Evolutionary conservation across 2,329 filamentous ascomycete species (phyloP).

Genomic region (Trichoderma afroharzianum): DNA sequence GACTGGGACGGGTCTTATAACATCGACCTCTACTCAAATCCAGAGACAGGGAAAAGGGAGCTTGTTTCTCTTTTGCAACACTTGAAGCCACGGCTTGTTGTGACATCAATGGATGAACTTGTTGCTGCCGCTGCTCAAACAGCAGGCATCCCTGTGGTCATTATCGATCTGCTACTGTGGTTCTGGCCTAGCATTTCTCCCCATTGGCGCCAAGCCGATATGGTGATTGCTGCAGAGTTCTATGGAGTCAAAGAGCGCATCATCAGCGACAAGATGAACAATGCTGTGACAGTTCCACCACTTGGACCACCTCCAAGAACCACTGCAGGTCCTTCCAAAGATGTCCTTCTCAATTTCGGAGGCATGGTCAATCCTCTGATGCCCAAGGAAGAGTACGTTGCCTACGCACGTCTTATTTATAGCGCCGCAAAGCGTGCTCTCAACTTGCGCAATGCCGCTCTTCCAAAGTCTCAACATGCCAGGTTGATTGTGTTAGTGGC

Average conservation of each 20-base stretch:
- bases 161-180: slow-evolving; percentile 11
- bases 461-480: background rate
- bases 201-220: background rate
- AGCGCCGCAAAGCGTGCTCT: background rate
- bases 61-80: background rate
- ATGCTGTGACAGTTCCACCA: slow-evolving; percentile 1
- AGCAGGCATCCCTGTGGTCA: background rate
- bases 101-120: slow-evolving; percentile 4
- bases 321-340: background rate
- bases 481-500: background rate
- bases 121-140: background rate
- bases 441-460: background rate
- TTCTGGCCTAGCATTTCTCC: background rate
- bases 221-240: slow-evolving; percentile 6
- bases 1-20: background rate
- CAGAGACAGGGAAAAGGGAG: background rate
- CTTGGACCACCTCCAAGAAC: slow-evolving; percentile 3
- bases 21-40: background rate
- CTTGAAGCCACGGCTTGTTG: slow-evolving; percentile 2
- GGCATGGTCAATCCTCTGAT: slow-evolving; percentile 9
- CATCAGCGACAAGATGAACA: background rate
- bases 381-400: background rate
- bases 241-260: slow-evolving; percentile 9
- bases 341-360: slow-evolving; percentile 11
- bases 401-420: background rate